Base-by-base conservation (phyloP, 768 basidiomycete species). In the Phaffia tasmanica region DNA sequence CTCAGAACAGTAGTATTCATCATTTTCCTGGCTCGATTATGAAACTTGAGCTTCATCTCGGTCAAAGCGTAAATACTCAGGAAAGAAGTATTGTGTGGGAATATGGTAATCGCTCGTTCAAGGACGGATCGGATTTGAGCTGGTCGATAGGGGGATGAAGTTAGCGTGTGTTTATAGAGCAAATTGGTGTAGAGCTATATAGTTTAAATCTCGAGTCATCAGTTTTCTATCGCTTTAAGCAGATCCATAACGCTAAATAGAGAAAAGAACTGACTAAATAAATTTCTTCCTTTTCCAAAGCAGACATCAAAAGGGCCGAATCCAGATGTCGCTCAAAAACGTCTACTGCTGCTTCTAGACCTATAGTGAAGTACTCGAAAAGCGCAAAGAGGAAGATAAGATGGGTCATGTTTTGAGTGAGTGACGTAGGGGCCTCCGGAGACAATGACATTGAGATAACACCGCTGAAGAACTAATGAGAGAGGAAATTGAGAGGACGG, bases 41-140 rank as follows among this genome's bases (percentile, higher is more conserved):
- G 74, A 14, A 78, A 74, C 54, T 74, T 68, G 47, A 73, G 74
- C 1, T 74, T 69, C 1, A 72, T 59, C 70, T 78, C 77, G 50
- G 75, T 76, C 51, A 65, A 69, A 9, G 77, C 72, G 66, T 74
- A 76, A n/a, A 78, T 68, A 8, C 70, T 67, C 7, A 76, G 72
- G 70, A 79, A 77, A 9, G 73, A 60, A 9, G 76, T 76, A 69
- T 79, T 79, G 71, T 74, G 74, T 23, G 77, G 77, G 66, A 75
- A 79, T 14, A 62, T 56, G 1, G 56, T 54, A 30, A 78, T 70
- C 3, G 75, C 76, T 3, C 69, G 63, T 61, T 78, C 78, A 25
- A 78, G 71, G 2, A 74, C 62, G 5, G 69, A 65, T 0, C 78
- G 71, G 25, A 75, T 29, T 18, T 72, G 66, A 0, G 66, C 68